phyloP scores from a whole-genome alignment of 2,329 filamentous ascomycete genomes.

The Sarocladium kiliense region DNA sequence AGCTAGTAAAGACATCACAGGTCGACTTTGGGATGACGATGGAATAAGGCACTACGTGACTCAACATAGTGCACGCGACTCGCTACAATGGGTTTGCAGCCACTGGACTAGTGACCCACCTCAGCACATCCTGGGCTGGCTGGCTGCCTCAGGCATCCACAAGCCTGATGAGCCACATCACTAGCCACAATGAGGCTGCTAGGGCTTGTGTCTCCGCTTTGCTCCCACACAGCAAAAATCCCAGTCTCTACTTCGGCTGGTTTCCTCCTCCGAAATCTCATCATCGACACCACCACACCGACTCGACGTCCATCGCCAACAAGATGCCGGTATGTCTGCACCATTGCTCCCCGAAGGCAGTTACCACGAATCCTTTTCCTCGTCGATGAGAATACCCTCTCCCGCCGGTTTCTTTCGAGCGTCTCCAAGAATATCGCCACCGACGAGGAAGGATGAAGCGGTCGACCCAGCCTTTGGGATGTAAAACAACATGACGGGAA shows the following conservation, averaged over 20 bases:
- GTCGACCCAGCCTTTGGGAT: not conserved
- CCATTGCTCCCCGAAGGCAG: conserved; percentile 11
- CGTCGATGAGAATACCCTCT: not conserved
- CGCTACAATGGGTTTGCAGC: too few species aligned
- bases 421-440: not conserved
- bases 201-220: conserved; percentile 23
- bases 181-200: conserved; percentile 19
- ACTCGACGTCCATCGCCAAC: conserved; percentile 33
- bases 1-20: too few species aligned
- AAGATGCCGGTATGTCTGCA: conserved; percentile 36
- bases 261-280: conserved; percentile 21
- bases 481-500: not conserved
- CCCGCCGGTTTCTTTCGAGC: not conserved
- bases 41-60: too few species aligned
- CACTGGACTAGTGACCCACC: too few species aligned
- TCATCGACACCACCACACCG: conserved; percentile 26
- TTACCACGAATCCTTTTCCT: not conserved
- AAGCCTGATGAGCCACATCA: not conserved
- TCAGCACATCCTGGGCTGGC: too few species aligned
- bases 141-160: conserved; percentile 6
- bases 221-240: conserved; percentile 26
- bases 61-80: too few species aligned
- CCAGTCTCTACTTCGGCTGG: conserved; percentile 14
- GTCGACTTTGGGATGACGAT: too few species aligned
- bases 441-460: conserved; percentile 5